Conservation (phyloP, 768 basidiomycete species). For the Termitomyces sp. region DNA sequence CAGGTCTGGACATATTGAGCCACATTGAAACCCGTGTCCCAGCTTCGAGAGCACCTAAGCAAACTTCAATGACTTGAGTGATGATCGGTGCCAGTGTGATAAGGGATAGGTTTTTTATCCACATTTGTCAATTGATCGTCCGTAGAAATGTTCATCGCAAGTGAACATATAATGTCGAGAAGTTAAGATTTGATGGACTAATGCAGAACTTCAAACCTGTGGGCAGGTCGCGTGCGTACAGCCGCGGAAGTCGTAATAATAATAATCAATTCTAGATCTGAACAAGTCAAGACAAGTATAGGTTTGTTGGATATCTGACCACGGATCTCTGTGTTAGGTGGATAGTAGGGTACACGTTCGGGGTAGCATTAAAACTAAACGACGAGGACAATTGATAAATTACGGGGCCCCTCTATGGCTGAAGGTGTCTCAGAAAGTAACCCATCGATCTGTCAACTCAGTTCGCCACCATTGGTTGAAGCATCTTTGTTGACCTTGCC, state of each 20-base stretch:
- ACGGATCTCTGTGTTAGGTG: neutral
- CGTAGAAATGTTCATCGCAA: conserved; percentile 1
- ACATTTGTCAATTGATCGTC: conserved; percentile 1
- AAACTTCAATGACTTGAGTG: neutral
- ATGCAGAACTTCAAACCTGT: too few species aligned
- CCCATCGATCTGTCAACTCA: neutral
- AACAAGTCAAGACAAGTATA: neutral
- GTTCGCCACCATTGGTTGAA: neutral
- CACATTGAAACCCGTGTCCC: neutral
- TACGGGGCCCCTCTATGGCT: neutral
- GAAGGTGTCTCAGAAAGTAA: neutral
- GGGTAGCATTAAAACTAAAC: conserved; percentile 4
- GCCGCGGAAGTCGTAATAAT: conserved; percentile 1
- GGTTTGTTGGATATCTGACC: neutral
- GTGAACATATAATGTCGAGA: conserved; percentile 15
- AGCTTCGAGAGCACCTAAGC: neutral
- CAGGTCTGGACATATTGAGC: conserved; percentile 1
- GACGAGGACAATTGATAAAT: neutral
- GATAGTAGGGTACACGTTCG: neutral
- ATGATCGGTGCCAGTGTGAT: conserved; percentile 2
- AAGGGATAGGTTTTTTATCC: neutral
- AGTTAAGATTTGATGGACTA: conserved; percentile 6
- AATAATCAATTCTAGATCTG: too few species aligned
- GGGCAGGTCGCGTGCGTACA: too few species aligned
- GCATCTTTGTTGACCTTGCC: neutral